Evolutionary conservation across 208 protist genomes (phyloP), one percentile per base, ranked within the genome.

Genomic region (Leishmania major): DNA sequence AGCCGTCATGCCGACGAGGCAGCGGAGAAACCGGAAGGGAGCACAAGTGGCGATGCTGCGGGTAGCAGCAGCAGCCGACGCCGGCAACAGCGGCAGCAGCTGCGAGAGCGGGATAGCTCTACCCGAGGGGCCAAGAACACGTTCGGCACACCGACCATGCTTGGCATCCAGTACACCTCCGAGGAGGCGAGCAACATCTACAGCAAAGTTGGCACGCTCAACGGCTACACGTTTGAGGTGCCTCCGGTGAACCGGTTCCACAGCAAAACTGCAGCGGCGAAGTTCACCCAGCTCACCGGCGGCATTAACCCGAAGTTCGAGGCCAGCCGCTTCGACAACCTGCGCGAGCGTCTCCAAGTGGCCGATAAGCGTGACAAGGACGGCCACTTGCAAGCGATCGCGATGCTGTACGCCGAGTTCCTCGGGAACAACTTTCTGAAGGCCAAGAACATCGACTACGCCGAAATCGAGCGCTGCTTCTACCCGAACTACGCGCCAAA

Each of bases 381-480:
- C 57, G 89, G 86, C 60, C 79, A 93, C 79, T 80, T 97, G 71
- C 92, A 95, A 83, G 90, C 90, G n/a, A 95, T 96, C 73, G 91
- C 90, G n/a, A 85, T 96, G 84, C 84, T 97, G 35, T 95, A 97
- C 84, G 90, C 90, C 11, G 90, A 97, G 88, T 88, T 91, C 72
- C 87, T 96, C 31, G 92, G 90, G 49, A 92, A 92, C 74, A 79
- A 90, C 75, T 96, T 97, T 72, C 57, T 95, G 35, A 89, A 91
- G 53, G 87, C 87, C 11, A 86, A 86, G 13, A 69, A 84, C 64
- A 25, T 95, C 11, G 86, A 95, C 84, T 95, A 94, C 79, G 88
- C 91, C 8, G 91, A 95, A 79, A 59, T 97, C 2, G 93, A 97
- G 84, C 84, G 91, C 25, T 95, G 92, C 83, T 97, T 97, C 81